These are phyloP conservation scores for Dendrobium officinale DNA, from an alignment of 106 monocot genomes.

Conservation along the genomic window DNA sequence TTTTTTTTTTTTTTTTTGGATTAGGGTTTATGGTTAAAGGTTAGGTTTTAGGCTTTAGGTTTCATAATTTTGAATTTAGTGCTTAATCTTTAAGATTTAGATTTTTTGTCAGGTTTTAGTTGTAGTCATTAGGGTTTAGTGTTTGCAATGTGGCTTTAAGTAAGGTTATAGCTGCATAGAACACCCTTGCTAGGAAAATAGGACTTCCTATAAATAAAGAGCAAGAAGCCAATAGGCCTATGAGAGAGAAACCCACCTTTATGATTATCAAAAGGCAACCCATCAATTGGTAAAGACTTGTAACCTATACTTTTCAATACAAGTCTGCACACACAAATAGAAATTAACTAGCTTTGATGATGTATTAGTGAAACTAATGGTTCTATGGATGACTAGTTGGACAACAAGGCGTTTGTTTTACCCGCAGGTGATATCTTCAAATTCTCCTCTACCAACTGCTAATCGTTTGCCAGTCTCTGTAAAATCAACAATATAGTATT, in stretches of 20 bases:
- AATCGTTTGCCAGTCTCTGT: constrained; percentile 61
- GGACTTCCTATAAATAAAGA: neutral
- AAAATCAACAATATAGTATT: constrained; percentile 11
- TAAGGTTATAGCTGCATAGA: no score
- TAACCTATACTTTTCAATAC: constrained; percentile 97
- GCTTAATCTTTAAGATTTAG: no score
- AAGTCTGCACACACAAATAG: constrained; percentile 44
- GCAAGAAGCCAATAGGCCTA: neutral
- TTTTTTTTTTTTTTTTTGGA: no score
- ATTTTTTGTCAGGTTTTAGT: no score
- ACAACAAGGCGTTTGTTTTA: constrained; percentile 15
- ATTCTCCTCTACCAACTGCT: constrained; percentile 70
- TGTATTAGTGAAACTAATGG: neutral
- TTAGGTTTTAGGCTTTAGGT: no score
- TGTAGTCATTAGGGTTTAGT: no score
- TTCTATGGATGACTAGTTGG: neutral
- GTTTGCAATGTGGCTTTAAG: no score
- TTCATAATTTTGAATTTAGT: no score
- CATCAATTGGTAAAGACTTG: constrained; percentile 83
- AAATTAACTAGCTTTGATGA: neutral
- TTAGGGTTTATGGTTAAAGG: no score
- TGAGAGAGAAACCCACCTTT: constrained; percentile 48
- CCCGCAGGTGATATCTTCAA: constrained; percentile 55
- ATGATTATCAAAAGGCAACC: constrained; percentile 65
- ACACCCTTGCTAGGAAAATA: neutral